phyloP scores from a whole-genome alignment of 345 rosid species.

The Salix viminalis region DNA sequence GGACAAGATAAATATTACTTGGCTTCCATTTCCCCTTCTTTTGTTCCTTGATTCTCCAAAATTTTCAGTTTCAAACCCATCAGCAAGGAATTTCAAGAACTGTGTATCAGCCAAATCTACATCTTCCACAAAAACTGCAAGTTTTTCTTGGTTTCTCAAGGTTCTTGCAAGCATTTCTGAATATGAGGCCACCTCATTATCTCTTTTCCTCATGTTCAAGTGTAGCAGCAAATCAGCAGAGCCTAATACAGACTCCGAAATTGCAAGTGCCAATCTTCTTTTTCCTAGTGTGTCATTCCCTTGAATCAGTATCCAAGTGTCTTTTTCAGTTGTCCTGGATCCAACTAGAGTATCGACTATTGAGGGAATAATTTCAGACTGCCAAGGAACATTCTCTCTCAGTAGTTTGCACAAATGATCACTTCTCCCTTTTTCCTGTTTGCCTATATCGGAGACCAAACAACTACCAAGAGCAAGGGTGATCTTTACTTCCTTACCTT shows the following conservation, averaged over 20 bases:
- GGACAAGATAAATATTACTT: slow-evolving; percentile 52
- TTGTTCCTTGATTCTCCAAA: slow-evolving; percentile 25
- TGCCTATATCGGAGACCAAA: slow-evolving; percentile 34
- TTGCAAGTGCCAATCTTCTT: slow-evolving; percentile 63
- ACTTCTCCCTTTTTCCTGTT: slow-evolving; percentile 23
- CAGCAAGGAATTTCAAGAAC: slow-evolving; percentile 47
- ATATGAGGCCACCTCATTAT: slow-evolving; percentile 16
- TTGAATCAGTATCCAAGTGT: slow-evolving; percentile 53
- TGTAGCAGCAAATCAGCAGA: slow-evolving; percentile 45
- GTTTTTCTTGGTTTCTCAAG: slow-evolving; percentile 28
- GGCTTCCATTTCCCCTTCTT: slow-evolving; percentile 22
- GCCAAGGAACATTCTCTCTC: slow-evolving; percentile 73
- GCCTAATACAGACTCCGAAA: slow-evolving; percentile 52
- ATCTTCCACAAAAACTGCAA: slow-evolving; percentile 57
- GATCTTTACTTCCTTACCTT: slow-evolving; percentile 61
- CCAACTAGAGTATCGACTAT: slow-evolving; percentile 43
- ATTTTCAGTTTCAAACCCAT: slow-evolving; percentile 36
- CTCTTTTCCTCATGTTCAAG: slow-evolving; percentile 41
- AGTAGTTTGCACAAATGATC: slow-evolving; percentile 39
- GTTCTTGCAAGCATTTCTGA: slow-evolving; percentile 33
- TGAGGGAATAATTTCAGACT: slow-evolving; percentile 47
- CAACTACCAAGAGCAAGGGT: slow-evolving; percentile 73
- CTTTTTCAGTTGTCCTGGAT: slow-evolving; percentile 30
- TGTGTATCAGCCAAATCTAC: slow-evolving; percentile 52
- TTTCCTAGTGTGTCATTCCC: slow-evolving; percentile 72